Base-by-base conservation (phyloP, 129 eudicot species). In the Helichrysum umbraculigerum region DNA sequence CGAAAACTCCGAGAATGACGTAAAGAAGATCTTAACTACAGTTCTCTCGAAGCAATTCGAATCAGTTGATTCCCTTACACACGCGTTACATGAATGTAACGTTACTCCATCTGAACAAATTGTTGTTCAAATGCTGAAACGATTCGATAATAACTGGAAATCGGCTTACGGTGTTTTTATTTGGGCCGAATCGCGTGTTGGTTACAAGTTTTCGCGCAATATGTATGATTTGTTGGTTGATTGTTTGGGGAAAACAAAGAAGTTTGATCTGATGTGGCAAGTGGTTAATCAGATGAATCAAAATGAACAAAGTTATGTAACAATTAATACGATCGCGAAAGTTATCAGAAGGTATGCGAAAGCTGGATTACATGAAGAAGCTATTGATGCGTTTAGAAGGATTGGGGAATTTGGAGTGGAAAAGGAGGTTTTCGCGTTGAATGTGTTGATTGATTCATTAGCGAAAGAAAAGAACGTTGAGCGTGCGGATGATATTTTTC, bases 311-410 rank as follows among this genome's bases (percentile, higher is more conserved):
- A 71, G 72, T 16, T 86, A 81, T 19, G 73, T 89, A 22, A 85
- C 97, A 0, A 33, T 86, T 62, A 78, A 35, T 70, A 91, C 99
- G 10, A 81, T 94, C 84, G 75, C 85, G 30, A 86, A 79, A 79
- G 87, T 91, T 47, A 84, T 94, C 34, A 88, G 96, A 84, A 87
- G 98, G 83, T 81, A 88, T 34, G 84, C 81, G 35, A 90, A 84
- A 75, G 88, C 88, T n/a, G 84, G 87, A 14, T 81, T 63, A 78
- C 79, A 85, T 74, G 90, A 86, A 29, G 92, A 84, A 39, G 88
- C 96, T 2, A 80, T 91, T 60, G 84, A 87, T 20, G 88, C 86
- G 12, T 89, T 94, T 75, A 62, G 78, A 71, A 83, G 72, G 29
- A 71, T 94, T 21, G 92, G 87, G 72, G 75, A n/a, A 19, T 87